phyloP scores from a whole-genome alignment of 768 basidiomycete species.

The Amanita phalloides region DNA sequence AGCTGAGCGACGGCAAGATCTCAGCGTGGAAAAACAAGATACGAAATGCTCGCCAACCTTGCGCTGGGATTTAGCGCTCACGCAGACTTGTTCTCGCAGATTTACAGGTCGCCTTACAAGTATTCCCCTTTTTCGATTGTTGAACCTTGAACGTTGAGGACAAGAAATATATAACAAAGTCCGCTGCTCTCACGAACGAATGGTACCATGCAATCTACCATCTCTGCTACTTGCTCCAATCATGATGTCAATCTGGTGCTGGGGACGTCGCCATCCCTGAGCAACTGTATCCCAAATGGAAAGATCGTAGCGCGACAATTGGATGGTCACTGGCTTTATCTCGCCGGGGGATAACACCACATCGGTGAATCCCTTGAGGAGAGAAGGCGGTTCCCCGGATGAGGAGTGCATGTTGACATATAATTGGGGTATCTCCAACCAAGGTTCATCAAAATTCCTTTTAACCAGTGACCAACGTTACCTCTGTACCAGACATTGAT shows the following conservation, averaged over 20 bases:
- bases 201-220: slow-evolving; percentile 34
- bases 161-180: not conserved
- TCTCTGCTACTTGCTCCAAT: slow-evolving; percentile 66
- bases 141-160: no score
- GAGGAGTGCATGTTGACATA: slow-evolving; percentile 60
- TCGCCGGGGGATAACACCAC: slow-evolving; percentile 38
- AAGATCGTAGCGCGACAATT: slow-evolving; percentile 57
- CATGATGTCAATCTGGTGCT: slow-evolving; percentile 49
- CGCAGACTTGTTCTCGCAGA: no score
- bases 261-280: slow-evolving; percentile 69
- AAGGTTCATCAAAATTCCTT: not conserved
- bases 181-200: slow-evolving; percentile 12
- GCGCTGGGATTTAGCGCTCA: no score
- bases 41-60: no score
- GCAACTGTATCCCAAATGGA: slow-evolving; percentile 66
- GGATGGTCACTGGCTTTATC: slow-evolving; percentile 36
- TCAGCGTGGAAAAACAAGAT: no score
- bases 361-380: slow-evolving; percentile 64
- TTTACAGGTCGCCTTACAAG: no score
- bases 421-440: slow-evolving; percentile 54
- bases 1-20: no score
- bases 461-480: slow-evolving; percentile 11
- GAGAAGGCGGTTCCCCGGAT: slow-evolving; percentile 58
- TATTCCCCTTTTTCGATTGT: no score
- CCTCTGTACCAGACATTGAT: slow-evolving; percentile 50